Conservation (phyloP, 495 filamentous ascomycete genomes). For the Lasiosphaeris hirsuta region DNA sequence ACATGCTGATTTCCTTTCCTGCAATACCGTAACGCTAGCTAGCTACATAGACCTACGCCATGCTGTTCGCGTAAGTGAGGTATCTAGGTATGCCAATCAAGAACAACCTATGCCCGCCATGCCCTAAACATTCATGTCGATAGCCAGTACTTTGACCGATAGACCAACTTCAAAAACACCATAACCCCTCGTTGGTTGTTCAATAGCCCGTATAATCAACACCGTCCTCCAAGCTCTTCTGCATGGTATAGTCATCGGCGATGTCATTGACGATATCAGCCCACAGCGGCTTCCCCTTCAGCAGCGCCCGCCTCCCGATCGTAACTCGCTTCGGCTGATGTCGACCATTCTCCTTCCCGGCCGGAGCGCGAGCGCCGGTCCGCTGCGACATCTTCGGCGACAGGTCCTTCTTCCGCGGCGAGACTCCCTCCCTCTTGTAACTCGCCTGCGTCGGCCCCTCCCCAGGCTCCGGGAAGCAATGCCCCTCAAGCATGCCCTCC, state of each 20-base stretch:
- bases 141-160: background rate
- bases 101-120: no score
- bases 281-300: slow-evolving; percentile 41
- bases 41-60: no score
- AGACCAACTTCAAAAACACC: slow-evolving; percentile 8
- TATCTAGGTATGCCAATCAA: no score
- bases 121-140: no score
- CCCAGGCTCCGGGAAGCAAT: slow-evolving; percentile 53
- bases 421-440: no score
- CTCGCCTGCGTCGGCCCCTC: background rate
- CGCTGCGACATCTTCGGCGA: background rate
- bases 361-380: background rate
- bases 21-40: no score
- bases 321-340: slow-evolving; percentile 37
- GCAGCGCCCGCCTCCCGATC: slow-evolving; percentile 35
- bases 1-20: no score
- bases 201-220: no score
- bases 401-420: background rate
- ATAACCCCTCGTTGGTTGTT: no score
- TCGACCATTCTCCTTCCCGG: slow-evolving; percentile 18
- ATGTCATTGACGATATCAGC: slow-evolving; percentile 50
- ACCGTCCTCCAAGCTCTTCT: no score
- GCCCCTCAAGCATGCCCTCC: slow-evolving; percentile 57
- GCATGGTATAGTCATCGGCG: slow-evolving; percentile 22
- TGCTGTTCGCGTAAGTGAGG: no score